A percentile compares a stretch with the other conserved stretches of the same genome.
Conservation (phyloP, 2,329 filamentous ascomycete species). For the Xylaria sp. region DNA sequence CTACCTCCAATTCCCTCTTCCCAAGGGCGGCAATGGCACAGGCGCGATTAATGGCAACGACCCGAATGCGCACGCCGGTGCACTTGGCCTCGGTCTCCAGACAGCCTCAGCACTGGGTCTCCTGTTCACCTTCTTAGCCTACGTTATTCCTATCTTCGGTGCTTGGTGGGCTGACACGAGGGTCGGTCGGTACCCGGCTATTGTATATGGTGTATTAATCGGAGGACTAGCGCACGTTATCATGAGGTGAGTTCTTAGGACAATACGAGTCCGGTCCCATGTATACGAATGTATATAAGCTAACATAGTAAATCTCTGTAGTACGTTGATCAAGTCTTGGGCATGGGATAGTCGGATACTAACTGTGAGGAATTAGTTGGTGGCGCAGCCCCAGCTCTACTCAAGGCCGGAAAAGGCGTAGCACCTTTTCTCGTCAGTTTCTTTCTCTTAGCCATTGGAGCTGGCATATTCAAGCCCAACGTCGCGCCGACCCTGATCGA, state of each 20-base stretch:
- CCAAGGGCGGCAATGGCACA: slow-evolving; percentile 52
- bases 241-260: slow-evolving; percentile 50
- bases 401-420: slow-evolving; percentile 58
- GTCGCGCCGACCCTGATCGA: slow-evolving; percentile 58
- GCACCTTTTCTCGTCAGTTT: slow-evolving; percentile 71
- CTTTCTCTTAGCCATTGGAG: slow-evolving; percentile 74
- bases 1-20: slow-evolving; percentile 63
- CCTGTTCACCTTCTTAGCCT: slow-evolving; percentile 61
- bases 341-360: slow-evolving; percentile 1
- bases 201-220: slow-evolving; percentile 64
- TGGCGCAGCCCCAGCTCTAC: slow-evolving; percentile 69
- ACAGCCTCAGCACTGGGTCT: slow-evolving; percentile 59
- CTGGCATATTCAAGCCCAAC: slow-evolving; percentile 77
- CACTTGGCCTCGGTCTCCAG: slow-evolving; percentile 60
- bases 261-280: too few species aligned
- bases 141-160: slow-evolving; percentile 48
- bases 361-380: slow-evolving; percentile 54
- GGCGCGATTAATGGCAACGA: slow-evolving; percentile 44
- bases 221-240: slow-evolving; percentile 73
- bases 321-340: slow-evolving; percentile 18
- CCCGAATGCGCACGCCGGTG: slow-evolving; percentile 48
- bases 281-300: background rate
- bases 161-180: slow-evolving; percentile 72
- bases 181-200: slow-evolving; percentile 74
- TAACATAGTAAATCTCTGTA: slow-evolving; percentile 14